Evolutionary conservation across 306 rosid species (phyloP).

Genomic region (Cyamopsis tetragonoloba): DNA sequence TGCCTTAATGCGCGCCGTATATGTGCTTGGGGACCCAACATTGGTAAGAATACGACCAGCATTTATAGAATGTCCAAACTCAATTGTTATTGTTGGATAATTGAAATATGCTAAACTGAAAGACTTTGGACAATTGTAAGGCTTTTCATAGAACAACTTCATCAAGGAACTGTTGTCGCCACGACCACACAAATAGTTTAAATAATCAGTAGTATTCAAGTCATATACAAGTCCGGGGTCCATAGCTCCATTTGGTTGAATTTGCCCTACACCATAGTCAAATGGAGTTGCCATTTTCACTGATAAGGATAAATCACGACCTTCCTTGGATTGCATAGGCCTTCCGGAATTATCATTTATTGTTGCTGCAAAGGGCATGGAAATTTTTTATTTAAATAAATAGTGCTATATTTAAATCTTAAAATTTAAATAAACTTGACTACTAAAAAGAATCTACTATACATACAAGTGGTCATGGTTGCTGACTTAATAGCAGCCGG

Average conservation of each 20-base stretch:
- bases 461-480: slow-evolving; percentile 71
- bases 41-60: slow-evolving; percentile 49
- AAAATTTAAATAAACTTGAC: too few relatives aligned
- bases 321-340: slow-evolving; percentile 15
- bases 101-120: slow-evolving; percentile 45
- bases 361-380: slow-evolving; percentile 28
- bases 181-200: slow-evolving; percentile 53
- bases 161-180: slow-evolving; percentile 37
- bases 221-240: slow-evolving; percentile 68
- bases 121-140: slow-evolving; percentile 33
- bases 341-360: slow-evolving; percentile 11
- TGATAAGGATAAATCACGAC: too few relatives aligned
- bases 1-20: slow-evolving; percentile 27
- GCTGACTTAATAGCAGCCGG: slow-evolving; percentile 65
- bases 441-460: not conserved
- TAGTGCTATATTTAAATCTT: too few relatives aligned
- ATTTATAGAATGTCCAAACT: not conserved
- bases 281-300: slow-evolving; percentile 40
- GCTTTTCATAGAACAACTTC: slow-evolving; percentile 13
- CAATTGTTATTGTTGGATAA: slow-evolving; percentile 56
- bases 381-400: too few relatives aligned
- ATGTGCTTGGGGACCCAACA: slow-evolving; percentile 47
- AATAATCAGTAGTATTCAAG: slow-evolving; percentile 33
- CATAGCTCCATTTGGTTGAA: slow-evolving; percentile 47
- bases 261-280: slow-evolving; percentile 53